These are phyloP conservation scores for Alliaria petiolata DNA, from an alignment of 345 rosid genomes.

Conservation along the genomic window DNA sequence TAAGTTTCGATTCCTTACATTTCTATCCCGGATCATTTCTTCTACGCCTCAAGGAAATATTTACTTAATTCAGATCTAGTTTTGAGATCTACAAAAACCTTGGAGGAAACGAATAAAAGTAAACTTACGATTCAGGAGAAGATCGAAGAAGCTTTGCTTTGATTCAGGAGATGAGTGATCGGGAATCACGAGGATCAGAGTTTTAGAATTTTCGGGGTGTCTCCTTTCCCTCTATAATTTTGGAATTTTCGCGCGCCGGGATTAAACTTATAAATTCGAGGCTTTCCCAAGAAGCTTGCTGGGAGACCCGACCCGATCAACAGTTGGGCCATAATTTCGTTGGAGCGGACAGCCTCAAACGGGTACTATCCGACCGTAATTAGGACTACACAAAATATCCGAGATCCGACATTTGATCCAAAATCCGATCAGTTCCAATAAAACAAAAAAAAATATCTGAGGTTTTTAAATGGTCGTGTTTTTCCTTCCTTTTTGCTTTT, in stretches of 20 bases:
- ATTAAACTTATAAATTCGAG: background rate
- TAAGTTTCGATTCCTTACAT: background rate
- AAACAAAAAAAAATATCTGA: no score
- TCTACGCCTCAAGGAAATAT: background rate
- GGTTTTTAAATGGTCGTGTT: no score
- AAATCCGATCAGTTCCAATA: no score
- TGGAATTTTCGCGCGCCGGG: constrained; percentile 28
- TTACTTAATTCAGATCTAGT: background rate
- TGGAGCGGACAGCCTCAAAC: background rate
- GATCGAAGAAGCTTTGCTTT: background rate
- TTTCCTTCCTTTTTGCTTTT: no score
- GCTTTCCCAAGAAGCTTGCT: constrained; percentile 30
- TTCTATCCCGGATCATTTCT: background rate
- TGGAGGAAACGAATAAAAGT: background rate
- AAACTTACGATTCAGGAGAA: constrained; percentile 1
- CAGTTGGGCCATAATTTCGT: background rate
- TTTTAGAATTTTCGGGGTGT: background rate
- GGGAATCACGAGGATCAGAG: background rate
- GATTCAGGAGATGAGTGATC: background rate
- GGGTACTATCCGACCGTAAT: no score
- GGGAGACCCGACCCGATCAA: constrained; percentile 16
- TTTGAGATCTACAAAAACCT: background rate
- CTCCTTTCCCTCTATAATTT: constrained; percentile 17
- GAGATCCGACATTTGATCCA: no score
- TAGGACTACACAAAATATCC: no score